Evolutionary conservation across 176 grass and related monocot genomes (phyloP), one percentile per base, ranked within the genome.

Genomic region (Zea luxurians): DNA sequence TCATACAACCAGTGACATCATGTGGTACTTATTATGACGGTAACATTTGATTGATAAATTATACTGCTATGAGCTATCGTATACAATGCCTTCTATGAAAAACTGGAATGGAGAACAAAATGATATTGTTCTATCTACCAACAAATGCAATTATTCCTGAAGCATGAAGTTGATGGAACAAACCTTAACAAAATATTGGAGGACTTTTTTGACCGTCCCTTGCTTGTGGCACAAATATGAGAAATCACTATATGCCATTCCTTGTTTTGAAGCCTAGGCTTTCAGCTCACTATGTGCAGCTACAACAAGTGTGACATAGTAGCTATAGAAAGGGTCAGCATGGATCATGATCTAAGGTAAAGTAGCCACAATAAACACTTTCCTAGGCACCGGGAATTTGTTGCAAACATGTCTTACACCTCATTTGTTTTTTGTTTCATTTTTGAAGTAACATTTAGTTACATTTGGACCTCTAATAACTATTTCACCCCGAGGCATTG

Each of bases 401-500:
- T 57, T 59, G 49, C 12, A 54, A 35, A 66, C 59, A 73, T 80
- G 92, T 91, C 89, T 87, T 97, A 94, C 35, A 85, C 88, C 80
- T 97, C 91, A 43, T 90, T 92, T 76, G 94, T n/a, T 97, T 90
- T 97, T 97, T 40, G 92, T 83, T 50, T 86, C 80, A 54, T 88
- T 97, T 80, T 92, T 93, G 54, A 94, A 97, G 65, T 93, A n/a
- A n/a, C n/a, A n/a, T n/a, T n/a, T n/a, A n/a, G n/a, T n/a, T n/a
- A n/a, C n/a, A n/a, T n/a, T n/a, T 77, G 94, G 91, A 66, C 94
- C 94, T 47, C 94, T 91, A 75, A 92, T 90, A 45, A 97, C 68
- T 62, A 97, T 90, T 86, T 97, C 94, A 38, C 91, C 94, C 61
- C 91, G 88, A 55, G 91, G 94, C 91, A 92, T 93, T 62, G 94